These are phyloP conservation scores for Lumnitzera racemosa DNA, from an alignment of 345 rosid species.

Conservation along the genomic window DNA sequence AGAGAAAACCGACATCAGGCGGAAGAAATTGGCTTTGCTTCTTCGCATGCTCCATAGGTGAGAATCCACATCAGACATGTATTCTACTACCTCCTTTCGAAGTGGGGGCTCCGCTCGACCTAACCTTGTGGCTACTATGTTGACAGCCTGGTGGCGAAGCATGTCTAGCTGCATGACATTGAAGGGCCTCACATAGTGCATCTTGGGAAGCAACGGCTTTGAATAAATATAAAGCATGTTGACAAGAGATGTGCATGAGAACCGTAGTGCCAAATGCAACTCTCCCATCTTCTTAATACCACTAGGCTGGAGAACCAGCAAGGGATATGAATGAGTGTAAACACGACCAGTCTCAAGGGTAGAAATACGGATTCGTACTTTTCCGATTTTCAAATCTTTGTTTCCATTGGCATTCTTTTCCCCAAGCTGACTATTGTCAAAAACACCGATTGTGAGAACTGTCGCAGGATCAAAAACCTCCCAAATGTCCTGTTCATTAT, in stretches of 20 bases:
- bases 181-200: constrained; percentile 87
- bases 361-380: constrained; percentile 86
- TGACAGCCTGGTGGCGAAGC: constrained; percentile 80
- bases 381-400: constrained; percentile 78
- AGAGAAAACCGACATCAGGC: constrained; percentile 74
- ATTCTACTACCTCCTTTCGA: constrained; percentile 87
- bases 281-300: constrained; percentile 99
- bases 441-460: constrained; percentile 83
- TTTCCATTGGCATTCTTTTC: constrained; percentile 43
- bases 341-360: constrained; percentile 85
- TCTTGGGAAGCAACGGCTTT: constrained; percentile 79
- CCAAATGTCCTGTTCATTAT: constrained; percentile 97
- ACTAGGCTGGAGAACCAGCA: constrained; percentile 76
- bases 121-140: constrained; percentile 67
- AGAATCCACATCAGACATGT: constrained; percentile 88
- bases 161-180: constrained; percentile 82
- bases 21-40: constrained; percentile 91
- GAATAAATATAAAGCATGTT: constrained; percentile 90
- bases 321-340: constrained; percentile 86
- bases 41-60: constrained; percentile 98
- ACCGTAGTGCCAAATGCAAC: constrained; percentile 78
- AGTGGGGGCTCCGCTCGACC: constrained; percentile 94
- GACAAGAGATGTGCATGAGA: constrained; percentile 65
- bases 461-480: constrained; percentile 95
- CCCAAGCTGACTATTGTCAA: constrained; percentile 82